Conservation (phyloP, 73 alveolate genomes). For the Diophrys appendiculata region DNA sequence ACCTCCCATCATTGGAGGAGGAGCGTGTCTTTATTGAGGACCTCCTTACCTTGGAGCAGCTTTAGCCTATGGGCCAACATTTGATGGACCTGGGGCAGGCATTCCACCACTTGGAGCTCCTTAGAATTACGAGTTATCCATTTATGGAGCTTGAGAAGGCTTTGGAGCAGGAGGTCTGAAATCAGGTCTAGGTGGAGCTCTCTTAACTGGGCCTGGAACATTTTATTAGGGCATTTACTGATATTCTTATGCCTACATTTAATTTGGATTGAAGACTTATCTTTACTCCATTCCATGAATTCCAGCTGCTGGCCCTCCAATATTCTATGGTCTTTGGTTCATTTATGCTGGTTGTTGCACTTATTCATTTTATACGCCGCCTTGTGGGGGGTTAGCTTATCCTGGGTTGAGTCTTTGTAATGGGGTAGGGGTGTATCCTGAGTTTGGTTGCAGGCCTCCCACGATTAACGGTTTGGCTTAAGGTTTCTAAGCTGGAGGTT, state of each 20-base stretch:
- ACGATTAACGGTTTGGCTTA: not conserved
- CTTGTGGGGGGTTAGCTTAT: not conserved
- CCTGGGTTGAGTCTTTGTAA: not conserved
- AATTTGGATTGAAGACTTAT: not conserved
- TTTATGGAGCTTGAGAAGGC: conserved; percentile 16
- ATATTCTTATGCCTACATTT: not conserved
- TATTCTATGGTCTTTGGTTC: not conserved
- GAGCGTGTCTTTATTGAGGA: not conserved
- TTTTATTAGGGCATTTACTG: conserved; percentile 5
- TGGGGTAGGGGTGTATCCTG: not conserved
- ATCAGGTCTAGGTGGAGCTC: conserved; percentile 29
- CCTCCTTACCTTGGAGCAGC: conserved; percentile 20
- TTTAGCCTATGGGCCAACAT: conserved; percentile 15
- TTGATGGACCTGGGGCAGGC: conserved; percentile 32
- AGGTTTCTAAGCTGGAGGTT: too few relatives aligned
- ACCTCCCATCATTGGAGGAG: not conserved
- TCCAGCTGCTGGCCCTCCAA: not conserved
- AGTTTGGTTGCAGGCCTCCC: not conserved
- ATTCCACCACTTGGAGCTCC: not conserved
- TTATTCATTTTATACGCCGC: too few relatives aligned
- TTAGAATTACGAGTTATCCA: conserved; percentile 1
- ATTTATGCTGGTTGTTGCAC: not conserved
- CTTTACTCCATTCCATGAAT: not conserved
- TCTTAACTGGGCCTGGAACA: not conserved
- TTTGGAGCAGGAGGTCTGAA: conserved; percentile 21